phyloP scores from a whole-genome alignment of 2,329 filamentous ascomycete species.

The Coniochaeta sp. region DNA sequence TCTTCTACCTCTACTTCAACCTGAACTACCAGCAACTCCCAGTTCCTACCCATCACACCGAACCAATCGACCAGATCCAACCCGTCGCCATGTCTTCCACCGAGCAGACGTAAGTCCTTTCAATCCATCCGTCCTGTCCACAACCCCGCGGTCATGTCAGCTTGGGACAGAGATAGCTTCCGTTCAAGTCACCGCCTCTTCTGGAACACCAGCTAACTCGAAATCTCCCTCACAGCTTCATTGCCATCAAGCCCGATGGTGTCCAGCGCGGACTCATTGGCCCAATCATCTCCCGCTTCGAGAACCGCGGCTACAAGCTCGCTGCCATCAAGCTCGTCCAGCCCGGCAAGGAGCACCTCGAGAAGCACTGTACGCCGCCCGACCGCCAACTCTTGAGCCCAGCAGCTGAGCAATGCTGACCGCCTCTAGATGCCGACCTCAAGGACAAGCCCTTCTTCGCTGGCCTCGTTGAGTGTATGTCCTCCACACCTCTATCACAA shows the following conservation, averaged over 20 bases:
- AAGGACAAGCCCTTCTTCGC: conserved; percentile 94
- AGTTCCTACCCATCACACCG: neutral
- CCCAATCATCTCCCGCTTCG: conserved; percentile 96
- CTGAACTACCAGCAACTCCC: neutral
- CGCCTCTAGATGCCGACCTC: conserved; percentile 67
- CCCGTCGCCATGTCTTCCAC: conserved; percentile 56
- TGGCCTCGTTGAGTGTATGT: conserved; percentile 83
- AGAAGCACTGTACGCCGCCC: conserved; percentile 73
- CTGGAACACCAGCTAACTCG: neutral
- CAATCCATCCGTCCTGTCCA: conserved; percentile 13
- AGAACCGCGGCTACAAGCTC: conserved; percentile 98
- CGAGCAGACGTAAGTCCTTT: conserved; percentile 75
- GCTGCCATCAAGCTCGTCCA: conserved; percentile 92
- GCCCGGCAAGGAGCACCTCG: conserved; percentile 89
- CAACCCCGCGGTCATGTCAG: conserved; percentile 11
- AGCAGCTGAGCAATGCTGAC: conserved; percentile 19
- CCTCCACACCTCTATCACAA: neutral
- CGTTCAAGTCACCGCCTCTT: neutral
- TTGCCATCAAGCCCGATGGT: conserved; percentile 99
- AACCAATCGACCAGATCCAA: conserved; percentile 12
- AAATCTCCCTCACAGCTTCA: conserved; percentile 80
- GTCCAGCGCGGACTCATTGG: conserved; percentile 93
- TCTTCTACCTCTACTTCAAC: neutral
- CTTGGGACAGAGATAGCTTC: neutral
- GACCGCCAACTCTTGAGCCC: neutral